Evolutionary conservation across 2,329 filamentous ascomycete species (phyloP), one percentile per base, ranked within the genome.

Genomic region (Lecanicillium sp.): DNA sequence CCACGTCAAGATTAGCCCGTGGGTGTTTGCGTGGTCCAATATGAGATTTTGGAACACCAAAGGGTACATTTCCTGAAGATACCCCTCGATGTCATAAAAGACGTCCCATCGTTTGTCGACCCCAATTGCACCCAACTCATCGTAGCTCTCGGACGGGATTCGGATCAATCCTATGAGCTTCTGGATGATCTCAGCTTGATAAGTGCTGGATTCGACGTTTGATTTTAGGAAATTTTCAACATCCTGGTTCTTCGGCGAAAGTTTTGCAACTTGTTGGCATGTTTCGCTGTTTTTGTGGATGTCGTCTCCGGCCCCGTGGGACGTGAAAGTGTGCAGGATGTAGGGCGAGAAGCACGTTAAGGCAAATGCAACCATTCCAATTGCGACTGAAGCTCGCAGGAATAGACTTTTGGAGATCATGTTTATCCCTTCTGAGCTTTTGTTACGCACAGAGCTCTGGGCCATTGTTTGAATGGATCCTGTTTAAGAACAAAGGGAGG

Each of bases 1-100:
- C 68, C 75, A 74, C 3, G 73, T 77, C 50, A 71, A 79, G 20
- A 81, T 51, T 31, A 80, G 58, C 3, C 71, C 77, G 50, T 79
- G 71, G 2, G 65, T 72, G 52, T 81, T 81, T 47, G 79, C 57
- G 42, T 69, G 71, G 39, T 78, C 69, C 0, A 77, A 55, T 6
- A 59, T 50, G 1, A 77, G 55, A 6, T 60, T 50, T 14, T 56
- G 50, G 49, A 74, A 72, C 49, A 73, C 59, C 3, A 64, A 51
- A 1, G 76, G 77, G 44, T 75, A 81, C 1, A 68, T 64, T 40
- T 60, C 48, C 40, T 65, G 49, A 22, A 81, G 56, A 25, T 70
- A 69, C 7, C 53, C 50, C 5, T 72, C 69, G 38, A 84, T 68
- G 3, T 70, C 59, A 32, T 66, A 65, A 47, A 84, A 72, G 9